Evolutionary conservation across 805 yeast species (phyloP), one percentile per base, ranked within the genome.

Genomic region (Teunomyces lycoperdinae): DNA sequence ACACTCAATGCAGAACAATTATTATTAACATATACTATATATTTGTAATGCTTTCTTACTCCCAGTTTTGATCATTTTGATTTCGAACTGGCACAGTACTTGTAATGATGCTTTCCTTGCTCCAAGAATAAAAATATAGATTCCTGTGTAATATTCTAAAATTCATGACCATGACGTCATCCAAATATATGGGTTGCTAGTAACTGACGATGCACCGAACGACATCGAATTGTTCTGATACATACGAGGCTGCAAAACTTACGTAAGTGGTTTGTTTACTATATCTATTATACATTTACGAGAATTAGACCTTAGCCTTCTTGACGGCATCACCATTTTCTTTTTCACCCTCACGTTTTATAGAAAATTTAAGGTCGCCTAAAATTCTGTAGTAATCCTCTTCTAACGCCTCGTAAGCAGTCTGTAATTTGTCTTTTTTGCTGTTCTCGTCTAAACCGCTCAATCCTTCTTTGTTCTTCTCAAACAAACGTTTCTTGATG

Each of bases 381-480:
- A 82, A 58, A 14, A 89, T 79, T 40, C 91, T 68, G 45, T 66
- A 62, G 62, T 90, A 92, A 56, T 89, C 96, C 42, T 80, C 84
- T 47, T 80, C 83, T 45, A 91, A 69, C 29, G 83, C 68, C 51
- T 77, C 77, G 56, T 82, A 89, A 0, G 96, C 92, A 9, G 84
- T 81, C 45, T 87, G 89, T 33, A 89, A 71, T 57, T 87, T 87
- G 56, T 85, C 89, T 51, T 76, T 76, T 51, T 80, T 73, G n/a
- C 82, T 81, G 0, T 79, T 72, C n/a, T 68, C 73, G 38, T 85
- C 89, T 61, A 89, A 67, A 4, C 81, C 86, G 31, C 66, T 67
- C 46, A 94, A 72, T 0, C 89, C 90, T 48, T 91, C 97, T 56
- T 74, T 80, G 67, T 94, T 94, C 61, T 89, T 87, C 47, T 80